These are phyloP conservation scores for Tephrocybe rancida DNA, from an alignment of 768 basidiomycete genomes.

Conservation along the genomic window DNA sequence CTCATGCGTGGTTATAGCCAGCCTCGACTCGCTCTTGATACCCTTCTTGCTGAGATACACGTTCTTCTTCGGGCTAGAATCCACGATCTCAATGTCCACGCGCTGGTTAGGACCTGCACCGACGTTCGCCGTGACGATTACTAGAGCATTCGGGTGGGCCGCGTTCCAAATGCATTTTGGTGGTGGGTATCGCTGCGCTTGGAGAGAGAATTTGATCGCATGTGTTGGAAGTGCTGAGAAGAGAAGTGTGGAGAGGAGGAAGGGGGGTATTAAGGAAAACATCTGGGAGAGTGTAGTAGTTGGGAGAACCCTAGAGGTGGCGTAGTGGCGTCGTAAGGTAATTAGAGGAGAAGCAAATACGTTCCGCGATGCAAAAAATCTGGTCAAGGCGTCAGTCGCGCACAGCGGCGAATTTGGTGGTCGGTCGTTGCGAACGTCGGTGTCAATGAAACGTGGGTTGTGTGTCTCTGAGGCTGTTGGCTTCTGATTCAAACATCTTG, in stretches of 20 bases:
- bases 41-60: constrained; percentile 88
- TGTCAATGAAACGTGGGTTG: constrained; percentile 17
- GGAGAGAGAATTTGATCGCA: constrained; percentile 88
- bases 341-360: background rate
- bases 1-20: constrained; percentile 92
- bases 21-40: constrained; percentile 87
- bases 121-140: constrained; percentile 96
- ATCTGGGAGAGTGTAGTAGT: background rate
- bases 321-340: background rate
- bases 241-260: constrained; percentile 31
- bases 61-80: constrained; percentile 83
- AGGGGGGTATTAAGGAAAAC: constrained; percentile 26
- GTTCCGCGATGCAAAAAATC: background rate
- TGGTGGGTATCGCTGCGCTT: constrained; percentile 70
- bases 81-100: constrained; percentile 92
- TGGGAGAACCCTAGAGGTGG: background rate
- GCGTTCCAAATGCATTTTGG: constrained; percentile 96
- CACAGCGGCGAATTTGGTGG: background rate
- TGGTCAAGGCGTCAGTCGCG: constrained; percentile 1
- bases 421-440: constrained; percentile 8
- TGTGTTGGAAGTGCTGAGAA: constrained; percentile 27
- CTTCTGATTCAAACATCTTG: constrained; percentile 8
- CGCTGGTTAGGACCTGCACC: constrained; percentile 75
- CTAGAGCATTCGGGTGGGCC: constrained; percentile 82
- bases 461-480: constrained; percentile 4